Evolutionary conservation across 169 alveolate genomes (phyloP).

Genomic region (Eimeria acervulina): DNA sequence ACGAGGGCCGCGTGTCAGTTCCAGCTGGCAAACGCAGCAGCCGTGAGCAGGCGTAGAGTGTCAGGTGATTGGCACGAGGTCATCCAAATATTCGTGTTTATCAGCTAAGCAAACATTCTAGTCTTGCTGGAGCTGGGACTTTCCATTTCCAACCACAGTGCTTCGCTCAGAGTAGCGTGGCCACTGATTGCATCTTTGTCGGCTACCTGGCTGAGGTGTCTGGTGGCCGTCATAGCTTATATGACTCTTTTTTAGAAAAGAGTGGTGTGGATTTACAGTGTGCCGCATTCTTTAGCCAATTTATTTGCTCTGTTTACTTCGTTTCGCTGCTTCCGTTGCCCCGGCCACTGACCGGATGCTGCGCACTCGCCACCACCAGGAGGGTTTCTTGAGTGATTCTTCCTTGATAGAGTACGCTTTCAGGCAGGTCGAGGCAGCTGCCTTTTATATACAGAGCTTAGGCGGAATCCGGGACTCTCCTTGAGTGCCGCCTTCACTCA

Average conservation of each 20-base stretch:
- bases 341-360: conserved; percentile 68
- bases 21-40: conserved; percentile 40
- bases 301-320: neutral
- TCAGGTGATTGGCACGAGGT: conserved; percentile 67
- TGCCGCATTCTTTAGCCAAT: neutral
- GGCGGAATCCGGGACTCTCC: neutral
- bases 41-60: conserved; percentile 30
- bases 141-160: conserved; percentile 67
- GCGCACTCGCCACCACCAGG: conserved; percentile 40
- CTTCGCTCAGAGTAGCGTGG: conserved; percentile 50
- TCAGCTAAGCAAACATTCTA: conserved; percentile 9
- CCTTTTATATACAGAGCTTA: neutral
- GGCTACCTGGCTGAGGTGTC: conserved; percentile 78
- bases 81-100: conserved; percentile 65
- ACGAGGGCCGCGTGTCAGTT: conserved; percentile 75
- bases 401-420: neutral
- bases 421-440: neutral
- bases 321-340: neutral
- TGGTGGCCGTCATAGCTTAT: conserved; percentile 56
- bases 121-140: conserved; percentile 58
- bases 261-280: conserved; percentile 34
- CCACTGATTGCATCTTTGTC: conserved; percentile 56
- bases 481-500: neutral
- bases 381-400: conserved; percentile 59
- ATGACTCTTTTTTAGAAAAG: conserved; percentile 11